A percentile compares a stretch with the other conserved stretches of the same genome.
phyloP scores from a whole-genome alignment of 2,329 filamentous ascomycete species.

The Beauveria bassiana region DNA sequence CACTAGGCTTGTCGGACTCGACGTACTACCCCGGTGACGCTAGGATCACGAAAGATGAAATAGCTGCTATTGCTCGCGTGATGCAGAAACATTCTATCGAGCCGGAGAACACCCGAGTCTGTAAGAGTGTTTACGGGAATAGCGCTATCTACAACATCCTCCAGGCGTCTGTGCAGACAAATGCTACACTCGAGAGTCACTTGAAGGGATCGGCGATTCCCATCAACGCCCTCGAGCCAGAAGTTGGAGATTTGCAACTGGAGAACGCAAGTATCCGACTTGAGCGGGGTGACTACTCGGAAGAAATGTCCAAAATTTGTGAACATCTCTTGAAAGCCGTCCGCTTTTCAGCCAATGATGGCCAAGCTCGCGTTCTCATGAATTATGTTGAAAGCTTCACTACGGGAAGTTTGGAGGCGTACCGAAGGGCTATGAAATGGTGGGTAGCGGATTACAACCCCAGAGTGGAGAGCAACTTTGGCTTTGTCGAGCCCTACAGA shows the following conservation, averaged over 20 bases:
- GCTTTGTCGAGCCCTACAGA: background rate
- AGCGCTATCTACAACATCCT: too few species aligned
- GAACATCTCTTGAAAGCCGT: background rate
- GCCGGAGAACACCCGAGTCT: background rate
- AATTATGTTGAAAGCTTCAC: background rate
- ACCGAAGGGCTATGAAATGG: background rate
- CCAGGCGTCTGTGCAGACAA: too few species aligned
- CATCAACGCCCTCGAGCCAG: too few species aligned
- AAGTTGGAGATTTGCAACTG: too few species aligned
- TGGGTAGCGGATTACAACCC: background rate
- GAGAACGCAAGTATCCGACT: background rate
- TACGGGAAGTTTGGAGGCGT: background rate
- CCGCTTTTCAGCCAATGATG: background rate
- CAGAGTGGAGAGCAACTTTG: background rate
- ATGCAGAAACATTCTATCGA: background rate
- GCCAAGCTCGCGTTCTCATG: background rate
- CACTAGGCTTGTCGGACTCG: background rate
- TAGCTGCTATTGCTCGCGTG: background rate
- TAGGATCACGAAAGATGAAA: background rate
- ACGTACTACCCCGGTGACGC: background rate
- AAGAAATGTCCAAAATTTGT: background rate
- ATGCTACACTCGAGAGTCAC: background rate
- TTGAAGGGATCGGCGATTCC: background rate
- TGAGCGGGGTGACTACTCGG: background rate
- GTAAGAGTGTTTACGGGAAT: background rate